These are phyloP conservation scores for Knoxdaviesia proteae DNA, from an alignment of 2,329 filamentous ascomycete species.

Conservation along the genomic window DNA sequence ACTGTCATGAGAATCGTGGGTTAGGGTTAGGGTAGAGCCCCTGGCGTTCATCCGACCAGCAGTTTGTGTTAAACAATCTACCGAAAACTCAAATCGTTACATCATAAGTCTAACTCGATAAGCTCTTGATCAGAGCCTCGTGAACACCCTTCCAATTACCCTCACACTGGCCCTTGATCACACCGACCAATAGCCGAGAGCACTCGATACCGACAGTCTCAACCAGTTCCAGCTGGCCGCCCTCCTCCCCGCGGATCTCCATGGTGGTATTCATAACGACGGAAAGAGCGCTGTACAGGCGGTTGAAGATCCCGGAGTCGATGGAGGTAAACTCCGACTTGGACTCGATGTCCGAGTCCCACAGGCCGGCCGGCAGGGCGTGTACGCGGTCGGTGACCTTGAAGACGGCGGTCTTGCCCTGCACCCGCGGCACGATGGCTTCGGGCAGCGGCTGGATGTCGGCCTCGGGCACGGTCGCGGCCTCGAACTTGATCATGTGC, in stretches of 20 bases:
- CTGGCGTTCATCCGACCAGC: no score
- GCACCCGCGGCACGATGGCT: neutral
- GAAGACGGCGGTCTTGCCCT: slow-evolving; percentile 17
- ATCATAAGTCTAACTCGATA: no score
- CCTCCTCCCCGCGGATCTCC: slow-evolving; percentile 13
- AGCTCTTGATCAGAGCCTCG: slow-evolving; percentile 3
- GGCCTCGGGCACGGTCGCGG: slow-evolving; percentile 10
- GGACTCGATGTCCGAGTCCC: slow-evolving; percentile 32
- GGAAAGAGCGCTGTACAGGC: slow-evolving; percentile 27
- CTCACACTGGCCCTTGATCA: slow-evolving; percentile 30
- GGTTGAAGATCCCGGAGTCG: slow-evolving; percentile 26
- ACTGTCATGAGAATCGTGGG: no score
- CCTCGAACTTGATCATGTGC: slow-evolving; percentile 23
- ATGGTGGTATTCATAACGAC: slow-evolving; percentile 33
- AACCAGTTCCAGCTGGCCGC: slow-evolving; percentile 18
- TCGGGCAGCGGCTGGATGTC: slow-evolving; percentile 7
- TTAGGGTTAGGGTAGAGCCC: no score
- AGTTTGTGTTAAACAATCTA: no score
- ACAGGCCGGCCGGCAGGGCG: slow-evolving; percentile 30
- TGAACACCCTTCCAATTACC: slow-evolving; percentile 28
- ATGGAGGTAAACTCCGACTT: slow-evolving; percentile 31
- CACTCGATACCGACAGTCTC: slow-evolving; percentile 29
- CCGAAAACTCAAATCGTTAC: no score
- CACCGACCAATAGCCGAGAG: slow-evolving; percentile 24
- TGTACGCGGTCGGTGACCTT: slow-evolving; percentile 28